These are phyloP conservation scores for Corrigiola litoralis DNA, from an alignment of 179 eudicot species.

Conservation along the genomic window DNA sequence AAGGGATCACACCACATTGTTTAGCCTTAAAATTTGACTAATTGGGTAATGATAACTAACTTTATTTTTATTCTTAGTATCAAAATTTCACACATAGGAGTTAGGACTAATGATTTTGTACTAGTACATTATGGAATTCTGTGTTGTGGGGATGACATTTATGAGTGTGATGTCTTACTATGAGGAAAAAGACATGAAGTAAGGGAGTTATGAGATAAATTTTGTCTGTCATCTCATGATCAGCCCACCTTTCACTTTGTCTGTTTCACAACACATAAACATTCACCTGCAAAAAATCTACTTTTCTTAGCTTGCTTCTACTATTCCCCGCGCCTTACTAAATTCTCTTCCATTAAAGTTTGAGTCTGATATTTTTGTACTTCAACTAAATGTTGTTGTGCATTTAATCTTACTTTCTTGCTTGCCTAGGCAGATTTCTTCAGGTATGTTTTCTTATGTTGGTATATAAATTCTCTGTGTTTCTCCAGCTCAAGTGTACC, in stretches of 20 bases:
- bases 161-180: slow-evolving; percentile 1
- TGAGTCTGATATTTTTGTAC: neutral
- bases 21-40: slow-evolving; percentile 7
- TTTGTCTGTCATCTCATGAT: slow-evolving; percentile 24
- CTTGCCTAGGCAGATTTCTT: neutral
- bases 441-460: neutral
- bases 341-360: slow-evolving; percentile 6
- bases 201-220: neutral
- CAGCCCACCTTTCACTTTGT: slow-evolving; percentile 38
- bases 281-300: slow-evolving; percentile 6
- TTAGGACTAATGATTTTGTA: too few species aligned
- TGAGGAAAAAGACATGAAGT: slow-evolving; percentile 13
- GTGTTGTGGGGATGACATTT: neutral
- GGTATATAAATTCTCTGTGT: neutral
- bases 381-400: slow-evolving; percentile 12
- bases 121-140: neutral
- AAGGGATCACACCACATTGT: slow-evolving; percentile 18
- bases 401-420: slow-evolving; percentile 1
- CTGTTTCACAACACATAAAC: slow-evolving; percentile 31
- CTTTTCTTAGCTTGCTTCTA: slow-evolving; percentile 2
- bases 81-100: too few species aligned
- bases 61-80: neutral
- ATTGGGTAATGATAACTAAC: neutral
- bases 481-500: neutral
- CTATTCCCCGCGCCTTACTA: slow-evolving; percentile 15